A percentile compares a stretch with the other conserved stretches of the same genome.
These are phyloP conservation scores for Candida sanyiensis DNA, from an alignment of 805 yeast genomes.

Conservation along the genomic window DNA sequence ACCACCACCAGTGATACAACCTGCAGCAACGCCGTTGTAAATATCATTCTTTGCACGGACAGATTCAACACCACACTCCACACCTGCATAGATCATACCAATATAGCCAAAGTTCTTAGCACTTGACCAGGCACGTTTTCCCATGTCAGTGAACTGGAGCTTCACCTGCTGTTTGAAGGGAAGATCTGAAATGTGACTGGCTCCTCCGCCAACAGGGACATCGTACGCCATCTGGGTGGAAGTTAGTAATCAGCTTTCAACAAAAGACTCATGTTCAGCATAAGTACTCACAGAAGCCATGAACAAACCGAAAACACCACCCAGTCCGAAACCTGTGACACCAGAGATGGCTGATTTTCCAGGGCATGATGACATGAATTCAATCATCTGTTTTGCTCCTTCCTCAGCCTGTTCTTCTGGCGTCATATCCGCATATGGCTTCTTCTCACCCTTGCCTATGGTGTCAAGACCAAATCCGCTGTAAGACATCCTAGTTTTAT, in stretches of 20 bases:
- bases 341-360: constrained; percentile 91
- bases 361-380: constrained; percentile 87
- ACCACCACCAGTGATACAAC: constrained; percentile 96
- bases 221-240: constrained; percentile 62
- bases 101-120: constrained; percentile 94
- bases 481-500: constrained; percentile 28
- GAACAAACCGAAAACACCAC: constrained; percentile 87
- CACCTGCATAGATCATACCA: constrained; percentile 87
- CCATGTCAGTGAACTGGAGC: constrained; percentile 88
- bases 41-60: constrained; percentile 86
- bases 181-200: constrained; percentile 63
- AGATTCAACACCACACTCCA: constrained; percentile 85
- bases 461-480: constrained; percentile 39
- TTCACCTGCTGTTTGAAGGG: constrained; percentile 93
- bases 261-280: too few relatives aligned
- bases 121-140: constrained; percentile 74
- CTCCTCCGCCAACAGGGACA: constrained; percentile 60
- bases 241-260: constrained; percentile 3
- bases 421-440: constrained; percentile 63
- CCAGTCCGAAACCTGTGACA: constrained; percentile 87
- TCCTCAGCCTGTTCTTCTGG: constrained; percentile 90
- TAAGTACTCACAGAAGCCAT: constrained; percentile 55
- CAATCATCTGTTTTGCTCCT: constrained; percentile 80
- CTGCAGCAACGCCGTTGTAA: constrained; percentile 87
- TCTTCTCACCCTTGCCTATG: constrained; percentile 37